Evolutionary conservation across 306 rosid genomes (phyloP), one percentile per base, ranked within the genome.

Genomic region (Acacia acuminata): DNA sequence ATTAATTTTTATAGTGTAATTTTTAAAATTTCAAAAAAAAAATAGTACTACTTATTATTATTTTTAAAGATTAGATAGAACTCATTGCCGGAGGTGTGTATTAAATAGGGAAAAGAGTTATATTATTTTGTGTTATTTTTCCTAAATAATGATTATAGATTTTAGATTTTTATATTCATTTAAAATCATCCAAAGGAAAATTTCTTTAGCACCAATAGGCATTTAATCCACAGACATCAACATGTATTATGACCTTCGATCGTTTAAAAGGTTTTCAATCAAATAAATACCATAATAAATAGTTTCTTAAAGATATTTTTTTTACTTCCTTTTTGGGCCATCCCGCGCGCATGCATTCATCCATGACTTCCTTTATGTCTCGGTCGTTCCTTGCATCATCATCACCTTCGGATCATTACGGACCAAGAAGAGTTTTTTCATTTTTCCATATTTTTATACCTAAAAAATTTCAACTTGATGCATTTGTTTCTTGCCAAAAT

Each of bases 351-450:
- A 61, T 22, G 1, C 65, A 27, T 25, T 61, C 36, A 79, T 38
- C 50, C 30, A 43, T 36, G n/a, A 10, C 60, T 14, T 32, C 50
- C 63, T 9, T 32, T 10, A 47, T 12, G 44, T 32, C 38, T 27
- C 4, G 34, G 6, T 44, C 38, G 12, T 25, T 67, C 16, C 72
- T 76, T 56, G 16, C 32, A 22, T 44, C 61, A 22, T 44, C 61
- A 43, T 24, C 47, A 38, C n/a, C 12, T 42, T 45, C 50, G 64
- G 15, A 43, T 80, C 78, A 32, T 81, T 47, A 73, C 63, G 55
- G 30, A n/a, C 67, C 79, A 78, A 66, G 66, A 66, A 78, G 66
- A 44, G 22, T 65, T 27, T 4, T 61, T 61, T 60, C 1, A 4
- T 10, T 20, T 45, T 0, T 48, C 34, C 19, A 7, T 78, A 60